Conservation (phyloP, 2,329 filamentous ascomycete species). For the Pyricularia sp. region DNA sequence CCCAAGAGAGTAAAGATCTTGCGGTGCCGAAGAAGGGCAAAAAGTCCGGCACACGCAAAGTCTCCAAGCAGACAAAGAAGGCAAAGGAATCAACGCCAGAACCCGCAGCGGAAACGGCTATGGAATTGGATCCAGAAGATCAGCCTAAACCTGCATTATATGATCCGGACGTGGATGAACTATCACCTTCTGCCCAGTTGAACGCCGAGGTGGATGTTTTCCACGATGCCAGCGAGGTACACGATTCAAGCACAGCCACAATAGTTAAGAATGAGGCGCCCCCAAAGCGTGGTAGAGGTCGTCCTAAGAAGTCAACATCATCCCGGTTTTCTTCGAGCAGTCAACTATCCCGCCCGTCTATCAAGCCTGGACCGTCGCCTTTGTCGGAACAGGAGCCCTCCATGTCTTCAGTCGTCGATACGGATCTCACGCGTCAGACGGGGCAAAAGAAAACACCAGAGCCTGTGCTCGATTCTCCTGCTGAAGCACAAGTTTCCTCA, state of each 20-base stretch:
- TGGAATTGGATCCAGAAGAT: slow-evolving; percentile 9
- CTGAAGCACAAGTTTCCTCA: slow-evolving; percentile 1
- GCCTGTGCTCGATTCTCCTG: slow-evolving; percentile 5
- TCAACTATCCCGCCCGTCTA: not conserved
- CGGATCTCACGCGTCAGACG: not conserved
- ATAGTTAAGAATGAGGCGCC: slow-evolving; percentile 9
- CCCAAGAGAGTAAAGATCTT: slow-evolving; percentile 20
- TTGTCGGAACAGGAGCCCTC: not conserved
- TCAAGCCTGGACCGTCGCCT: not conserved
- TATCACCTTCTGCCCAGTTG: not conserved
- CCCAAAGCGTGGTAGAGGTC: slow-evolving; percentile 17
- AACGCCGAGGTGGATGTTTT: slow-evolving; percentile 8
- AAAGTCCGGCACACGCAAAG: slow-evolving; percentile 37
- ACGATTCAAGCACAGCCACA: slow-evolving; percentile 11
- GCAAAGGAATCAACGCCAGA: slow-evolving; percentile 18
- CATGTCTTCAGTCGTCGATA: not conserved
- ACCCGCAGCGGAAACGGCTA: slow-evolving; percentile 10
- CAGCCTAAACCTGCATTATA: slow-evolving; percentile 9
- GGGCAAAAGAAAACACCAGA: not conserved
- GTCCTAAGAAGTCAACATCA: slow-evolving; percentile 17
- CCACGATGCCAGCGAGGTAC: slow-evolving; percentile 13
- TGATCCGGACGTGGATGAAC: slow-evolving; percentile 9
- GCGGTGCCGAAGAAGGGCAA: slow-evolving; percentile 40
- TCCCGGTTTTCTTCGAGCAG: not conserved
- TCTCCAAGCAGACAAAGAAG: slow-evolving; percentile 39